Base-by-base conservation (phyloP, 139 green algal genomes). In the Astrephomene gubernaculifera region DNA sequence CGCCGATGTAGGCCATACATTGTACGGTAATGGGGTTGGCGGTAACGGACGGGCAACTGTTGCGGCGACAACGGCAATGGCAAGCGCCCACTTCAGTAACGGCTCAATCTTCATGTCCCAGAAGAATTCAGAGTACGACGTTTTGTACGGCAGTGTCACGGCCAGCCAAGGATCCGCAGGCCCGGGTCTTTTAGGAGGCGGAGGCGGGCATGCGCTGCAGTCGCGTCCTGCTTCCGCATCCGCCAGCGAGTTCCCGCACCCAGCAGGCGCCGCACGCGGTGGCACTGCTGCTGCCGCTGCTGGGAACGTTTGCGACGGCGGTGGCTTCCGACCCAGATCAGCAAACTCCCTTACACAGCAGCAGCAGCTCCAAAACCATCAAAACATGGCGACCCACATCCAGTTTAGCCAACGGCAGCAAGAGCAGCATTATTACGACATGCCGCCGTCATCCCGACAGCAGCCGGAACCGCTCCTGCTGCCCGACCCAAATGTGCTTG, bases 131-230 rank as follows among this genome's bases (percentile, higher is more conserved):
- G 71, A 80, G 2, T 25, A 43, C 5, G 71, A 80, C 8, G 8
- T 65, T 65, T 67, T 52, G 6, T 65, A 67, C 49, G 70, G 43
- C 38, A 35, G 65, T 25, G 39, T 75, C 38, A 65, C 45, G 31
- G 71, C 44, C 33, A 80, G 71, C 45, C 71, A 80, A 33, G 71
- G 71, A 45, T 80, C 71, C 22, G 71, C 71, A 33, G 71, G 71
- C 31, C 2, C 25, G 49, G 14, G 12, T 57, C 14, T 57, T 57
- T 12, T 12, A 12, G 49, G 49, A 25, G 49, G 49, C 21, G 24
- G 12, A 29, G n/a, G 38, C 19, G 45, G 35, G 39, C n/a, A 9
- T 1, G 4, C 19, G 31, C 71, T 14, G 45, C 49, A 43, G 35
- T 29, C 44, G 25, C 6, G 70, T 9, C 65, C 70, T 29, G 57